Base-by-base conservation (phyloP, 352 stramenopile species). In the Phytopythium chamaehyphon region DNA sequence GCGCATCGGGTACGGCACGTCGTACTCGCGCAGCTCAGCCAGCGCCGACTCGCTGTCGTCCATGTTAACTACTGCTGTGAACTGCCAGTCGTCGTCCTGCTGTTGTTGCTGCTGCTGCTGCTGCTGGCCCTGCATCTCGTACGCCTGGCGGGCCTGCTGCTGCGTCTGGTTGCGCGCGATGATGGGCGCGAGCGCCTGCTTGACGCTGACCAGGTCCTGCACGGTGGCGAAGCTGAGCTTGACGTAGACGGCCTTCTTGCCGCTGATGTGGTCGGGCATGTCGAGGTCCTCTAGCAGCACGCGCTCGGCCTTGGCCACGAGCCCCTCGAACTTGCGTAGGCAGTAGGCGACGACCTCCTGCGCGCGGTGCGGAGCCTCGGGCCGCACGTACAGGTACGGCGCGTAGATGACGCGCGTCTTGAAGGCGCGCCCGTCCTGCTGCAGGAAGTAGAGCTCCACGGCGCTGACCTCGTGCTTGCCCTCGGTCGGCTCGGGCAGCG, bases 1-100 rank as follows among this genome's bases (percentile, higher is more conserved):
- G 21, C 97, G 81, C 70, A 98, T 97, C 4, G 96, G 28, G 64
- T 99, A 99, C 9, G 97, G 95, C 14, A 99, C 97, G 66, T 99
- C 97, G 70, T 99, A 99, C 69, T 99, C 97, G 26, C 96, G 78
- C 26, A 99, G 75, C 47, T 98, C 96, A 6, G 95, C 59, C 21
- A 98, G 57, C 4, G 69, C 69, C 36, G 80, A 84, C 23, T 97
- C 68, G 40, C 63, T 83, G 36, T 92, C 80, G 49, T 87, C 72
- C 9, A 80, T 71, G 40, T 15, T 47, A 7, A 3, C 65, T 46
- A 16, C 43, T 18, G 5, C 24, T 33, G 14, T 24, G 40, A 22
- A 43, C 28, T 44, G 38, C 0, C 24, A 23, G 33, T 51, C 62
- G 55, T 69, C 43, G 19, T 71, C 47, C 44, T 78, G 72, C 19